A percentile compares a stretch with the other conserved stretches of the same genome.
Evolutionary conservation across 2,329 filamentous ascomycete genomes (phyloP).

Genomic region (Fusarium pilosicola): DNA sequence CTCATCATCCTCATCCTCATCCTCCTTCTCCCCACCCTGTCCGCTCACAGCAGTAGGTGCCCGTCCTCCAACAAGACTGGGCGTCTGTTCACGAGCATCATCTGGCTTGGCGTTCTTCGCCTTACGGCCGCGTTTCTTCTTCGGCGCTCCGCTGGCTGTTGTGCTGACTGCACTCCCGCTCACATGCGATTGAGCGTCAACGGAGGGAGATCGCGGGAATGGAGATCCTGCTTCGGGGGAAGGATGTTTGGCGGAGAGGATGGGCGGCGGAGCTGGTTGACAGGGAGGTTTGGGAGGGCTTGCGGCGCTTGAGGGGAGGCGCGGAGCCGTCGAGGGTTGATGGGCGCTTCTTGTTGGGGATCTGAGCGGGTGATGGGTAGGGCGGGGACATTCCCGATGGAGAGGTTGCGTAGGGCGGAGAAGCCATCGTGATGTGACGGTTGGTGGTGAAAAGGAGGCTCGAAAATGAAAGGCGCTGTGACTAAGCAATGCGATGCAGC

Average conservation of each 20-base stretch:
- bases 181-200: conserved; percentile 68
- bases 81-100: conserved; percentile 56
- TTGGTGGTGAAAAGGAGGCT: background rate
- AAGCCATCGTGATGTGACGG: conserved; percentile 57
- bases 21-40: conserved; percentile 57
- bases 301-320: conserved; percentile 72
- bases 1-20: conserved; percentile 68
- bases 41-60: conserved; percentile 58
- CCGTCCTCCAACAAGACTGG: conserved; percentile 55
- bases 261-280: conserved; percentile 64
- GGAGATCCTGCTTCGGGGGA: conserved; percentile 72
- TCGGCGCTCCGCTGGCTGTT: conserved; percentile 52
- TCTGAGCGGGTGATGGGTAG: conserved; percentile 61
- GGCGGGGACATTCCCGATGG: conserved; percentile 66
- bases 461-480: background rate
- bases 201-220: conserved; percentile 71
- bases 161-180: conserved; percentile 69
- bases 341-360: conserved; percentile 68
- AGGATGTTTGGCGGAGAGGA: conserved; percentile 83
- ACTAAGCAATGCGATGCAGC: background rate
- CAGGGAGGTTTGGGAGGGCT: conserved; percentile 67
- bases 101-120: conserved; percentile 64
- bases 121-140: conserved; percentile 71
- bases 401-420: conserved; percentile 63
- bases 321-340: conserved; percentile 64